phyloP scores from a whole-genome alignment of 768 basidiomycete genomes.

The Gloeopeniophorella convolvens region DNA sequence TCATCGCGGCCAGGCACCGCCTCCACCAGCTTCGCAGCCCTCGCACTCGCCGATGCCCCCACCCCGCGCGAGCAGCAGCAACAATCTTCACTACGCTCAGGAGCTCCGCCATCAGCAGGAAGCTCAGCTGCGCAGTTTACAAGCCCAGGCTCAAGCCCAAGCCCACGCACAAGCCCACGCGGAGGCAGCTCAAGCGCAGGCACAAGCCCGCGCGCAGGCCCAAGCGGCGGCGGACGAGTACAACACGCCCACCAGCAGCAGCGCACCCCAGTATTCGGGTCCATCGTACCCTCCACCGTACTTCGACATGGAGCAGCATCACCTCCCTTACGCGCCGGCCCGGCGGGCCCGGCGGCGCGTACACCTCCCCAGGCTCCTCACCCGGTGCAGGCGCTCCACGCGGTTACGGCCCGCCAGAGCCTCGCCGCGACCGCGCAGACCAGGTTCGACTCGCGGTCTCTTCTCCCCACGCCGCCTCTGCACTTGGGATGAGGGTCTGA shows the following conservation, averaged over 20 bases:
- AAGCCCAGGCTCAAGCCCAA: too few species aligned
- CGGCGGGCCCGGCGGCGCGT: constrained; percentile 8
- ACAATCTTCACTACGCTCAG: constrained; percentile 38
- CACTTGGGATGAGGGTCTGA: constrained; percentile 18
- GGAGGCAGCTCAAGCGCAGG: constrained; percentile 17
- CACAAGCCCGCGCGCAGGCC: constrained; percentile 10
- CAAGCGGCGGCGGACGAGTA: not conserved
- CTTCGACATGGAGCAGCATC: constrained; percentile 18
- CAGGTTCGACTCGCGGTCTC: constrained; percentile 19
- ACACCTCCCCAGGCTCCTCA: constrained; percentile 17
- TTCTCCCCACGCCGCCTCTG: constrained; percentile 20
- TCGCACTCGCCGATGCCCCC: constrained; percentile 41
- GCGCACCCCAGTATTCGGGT: constrained; percentile 16
- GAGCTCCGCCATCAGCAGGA: constrained; percentile 33
- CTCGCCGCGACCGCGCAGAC: constrained; percentile 15
- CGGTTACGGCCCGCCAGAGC: constrained; percentile 10
- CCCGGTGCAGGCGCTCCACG: constrained; percentile 18
- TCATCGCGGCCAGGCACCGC: constrained; percentile 28
- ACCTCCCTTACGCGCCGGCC: constrained; percentile 17
- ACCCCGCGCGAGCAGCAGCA: constrained; percentile 16
- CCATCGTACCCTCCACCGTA: constrained; percentile 13
- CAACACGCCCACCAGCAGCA: too few species aligned
- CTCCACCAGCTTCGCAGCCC: constrained; percentile 31
- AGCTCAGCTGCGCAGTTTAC: constrained; percentile 23
- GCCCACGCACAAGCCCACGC: constrained; percentile 17